Percentiles rank a stretch among this genome's conserved stretches.
Conservation (phyloP, 805 yeast genomes). For the Monosporozyma yasuniensis region DNA sequence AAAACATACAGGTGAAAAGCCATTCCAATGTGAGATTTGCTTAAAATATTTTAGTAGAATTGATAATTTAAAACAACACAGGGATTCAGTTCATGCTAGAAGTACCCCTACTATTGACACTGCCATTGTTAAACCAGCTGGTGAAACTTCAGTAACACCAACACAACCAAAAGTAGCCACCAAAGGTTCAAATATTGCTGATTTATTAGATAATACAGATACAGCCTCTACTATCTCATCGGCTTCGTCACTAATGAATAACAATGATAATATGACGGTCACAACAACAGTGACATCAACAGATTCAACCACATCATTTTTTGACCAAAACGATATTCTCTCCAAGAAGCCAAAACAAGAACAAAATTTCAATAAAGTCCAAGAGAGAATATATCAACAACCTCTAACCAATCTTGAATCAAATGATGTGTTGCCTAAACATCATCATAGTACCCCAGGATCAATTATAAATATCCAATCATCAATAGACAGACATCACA, state of each 20-base stretch:
- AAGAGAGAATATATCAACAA: background rate
- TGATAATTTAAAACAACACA: slow-evolving; percentile 86
- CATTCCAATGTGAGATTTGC: slow-evolving; percentile 80
- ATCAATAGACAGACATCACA: background rate
- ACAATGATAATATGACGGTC: background rate
- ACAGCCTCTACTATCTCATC: background rate
- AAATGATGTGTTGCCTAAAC: background rate
- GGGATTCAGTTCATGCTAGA: slow-evolving; percentile 66
- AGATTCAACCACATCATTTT: background rate
- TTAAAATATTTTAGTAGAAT: slow-evolving; percentile 69
- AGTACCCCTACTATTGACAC: background rate
- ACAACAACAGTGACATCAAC: background rate
- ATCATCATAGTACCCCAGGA: background rate
- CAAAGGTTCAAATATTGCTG: background rate
- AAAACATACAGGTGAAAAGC: slow-evolving; percentile 91
- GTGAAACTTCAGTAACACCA: background rate
- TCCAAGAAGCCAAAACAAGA: background rate
- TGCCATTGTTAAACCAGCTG: background rate
- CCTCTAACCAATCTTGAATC: background rate
- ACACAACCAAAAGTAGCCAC: background rate
- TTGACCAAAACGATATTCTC: background rate
- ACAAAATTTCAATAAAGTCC: background rate
- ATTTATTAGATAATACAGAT: background rate
- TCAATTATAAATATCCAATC: background rate
- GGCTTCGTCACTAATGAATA: background rate